A percentile compares a stretch with the other conserved stretches of the same genome.
Evolutionary conservation across 345 rosid genomes (phyloP).

Genomic region (Gossypium anomalum): DNA sequence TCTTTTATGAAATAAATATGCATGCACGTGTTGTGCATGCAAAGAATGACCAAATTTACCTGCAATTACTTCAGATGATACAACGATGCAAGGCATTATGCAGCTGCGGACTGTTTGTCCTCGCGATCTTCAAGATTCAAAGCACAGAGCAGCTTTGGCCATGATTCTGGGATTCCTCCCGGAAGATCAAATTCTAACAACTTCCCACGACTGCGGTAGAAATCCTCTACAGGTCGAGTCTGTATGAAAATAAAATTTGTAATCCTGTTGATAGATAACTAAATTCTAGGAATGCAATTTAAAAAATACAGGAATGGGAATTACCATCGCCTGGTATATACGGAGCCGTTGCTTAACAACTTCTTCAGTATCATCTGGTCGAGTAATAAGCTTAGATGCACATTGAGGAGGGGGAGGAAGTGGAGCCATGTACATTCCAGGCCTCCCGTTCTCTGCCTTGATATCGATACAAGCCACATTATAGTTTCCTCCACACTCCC

Average conservation of each 20-base stretch:
- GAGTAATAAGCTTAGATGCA: slow-evolving; percentile 71
- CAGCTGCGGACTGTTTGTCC: slow-evolving; percentile 59
- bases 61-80: slow-evolving; percentile 9
- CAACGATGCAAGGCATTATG: slow-evolving; percentile 29
- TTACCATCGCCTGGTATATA: slow-evolving; percentile 70
- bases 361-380: slow-evolving; percentile 89
- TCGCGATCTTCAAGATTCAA: slow-evolving; percentile 64
- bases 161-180: slow-evolving; percentile 95
- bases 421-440: slow-evolving; percentile 88
- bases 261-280: neutral
- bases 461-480: slow-evolving; percentile 84
- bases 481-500: slow-evolving; percentile 85
- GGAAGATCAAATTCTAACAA: slow-evolving; percentile 87
- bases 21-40: slow-evolving; percentile 34
- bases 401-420: slow-evolving; percentile 94
- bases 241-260: slow-evolving; percentile 28
- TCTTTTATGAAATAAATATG: slow-evolving; percentile 22
- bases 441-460: slow-evolving; percentile 68
- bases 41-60: slow-evolving; percentile 57
- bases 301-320: neutral
- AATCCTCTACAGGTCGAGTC: slow-evolving; percentile 94
- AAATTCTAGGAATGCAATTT: neutral
- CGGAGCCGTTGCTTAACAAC: slow-evolving; percentile 83
- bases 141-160: slow-evolving; percentile 91
- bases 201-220: slow-evolving; percentile 70